Percentiles rank a stretch among this genome's conserved stretches.
phyloP scores from a whole-genome alignment of 2,329 filamentous ascomycete species.

The Cercospora sp. region DNA sequence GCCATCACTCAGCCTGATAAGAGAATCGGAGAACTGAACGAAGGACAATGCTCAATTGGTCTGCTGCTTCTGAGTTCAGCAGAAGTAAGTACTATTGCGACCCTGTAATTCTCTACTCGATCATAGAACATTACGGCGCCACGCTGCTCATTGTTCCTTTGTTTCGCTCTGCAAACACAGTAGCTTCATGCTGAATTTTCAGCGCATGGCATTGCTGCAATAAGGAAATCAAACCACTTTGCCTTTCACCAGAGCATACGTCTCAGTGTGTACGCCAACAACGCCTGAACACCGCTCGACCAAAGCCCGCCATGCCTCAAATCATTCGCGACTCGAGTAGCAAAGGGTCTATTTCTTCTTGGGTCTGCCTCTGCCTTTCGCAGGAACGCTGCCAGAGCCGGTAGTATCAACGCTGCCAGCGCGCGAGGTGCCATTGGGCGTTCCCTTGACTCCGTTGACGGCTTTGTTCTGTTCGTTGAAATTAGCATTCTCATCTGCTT shows the following conservation, averaged over 20 bases:
- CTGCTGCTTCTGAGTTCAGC: neutral
- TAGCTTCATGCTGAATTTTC: neutral
- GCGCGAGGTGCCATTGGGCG: slow-evolving; percentile 74
- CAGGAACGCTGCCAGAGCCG: slow-evolving; percentile 54
- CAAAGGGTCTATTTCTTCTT: slow-evolving; percentile 30
- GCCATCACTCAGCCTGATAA: neutral
- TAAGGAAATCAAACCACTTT: neutral
- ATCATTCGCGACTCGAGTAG: neutral
- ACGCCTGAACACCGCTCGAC: neutral
- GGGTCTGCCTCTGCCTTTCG: slow-evolving; percentile 48
- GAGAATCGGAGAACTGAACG: neutral
- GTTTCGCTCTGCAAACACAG: neutral
- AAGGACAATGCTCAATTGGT: neutral
- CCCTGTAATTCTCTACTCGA: neutral
- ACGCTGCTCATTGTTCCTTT: neutral
- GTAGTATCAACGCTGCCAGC: slow-evolving; percentile 86
- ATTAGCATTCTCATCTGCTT: slow-evolving; percentile 13
- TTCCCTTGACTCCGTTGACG: slow-evolving; percentile 82
- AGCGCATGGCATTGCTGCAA: neutral
- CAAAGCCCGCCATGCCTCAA: neutral
- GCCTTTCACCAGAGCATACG: neutral
- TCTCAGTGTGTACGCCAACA: neutral
- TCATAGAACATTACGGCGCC: neutral
- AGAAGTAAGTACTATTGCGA: neutral
- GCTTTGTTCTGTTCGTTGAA: slow-evolving; percentile 74